These are phyloP conservation scores for Pseudogymnoascus sp. DNA, from an alignment of 2,329 filamentous ascomycete genomes.

Conservation along the genomic window DNA sequence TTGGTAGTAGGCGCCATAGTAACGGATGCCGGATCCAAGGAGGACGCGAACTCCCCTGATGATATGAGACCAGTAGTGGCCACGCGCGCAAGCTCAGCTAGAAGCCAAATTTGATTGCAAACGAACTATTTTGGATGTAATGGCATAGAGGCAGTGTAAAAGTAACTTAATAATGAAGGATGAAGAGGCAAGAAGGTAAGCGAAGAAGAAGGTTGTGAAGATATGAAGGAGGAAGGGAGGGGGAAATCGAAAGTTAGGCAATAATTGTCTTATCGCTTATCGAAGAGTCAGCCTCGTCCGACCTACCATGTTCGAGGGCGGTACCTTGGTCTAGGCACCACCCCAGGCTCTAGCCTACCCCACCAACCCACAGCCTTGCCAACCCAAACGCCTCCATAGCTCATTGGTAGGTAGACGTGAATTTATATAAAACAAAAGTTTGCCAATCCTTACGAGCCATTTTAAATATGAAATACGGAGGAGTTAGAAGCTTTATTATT, in stretches of 20 bases:
- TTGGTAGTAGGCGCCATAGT: neutral
- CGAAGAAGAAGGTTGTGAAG: neutral
- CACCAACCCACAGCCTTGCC: constrained; percentile 3
- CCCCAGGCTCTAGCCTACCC: neutral
- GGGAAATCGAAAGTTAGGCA: neutral
- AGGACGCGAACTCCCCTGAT: neutral
- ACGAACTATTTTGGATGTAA: neutral
- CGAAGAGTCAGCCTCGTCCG: constrained; percentile 1
- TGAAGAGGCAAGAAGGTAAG: constrained; percentile 1
- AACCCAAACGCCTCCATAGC: neutral
- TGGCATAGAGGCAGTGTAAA: neutral
- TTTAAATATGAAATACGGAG: neutral
- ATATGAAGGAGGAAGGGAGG: constrained; percentile 1
- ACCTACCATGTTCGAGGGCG: neutral
- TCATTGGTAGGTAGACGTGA: neutral
- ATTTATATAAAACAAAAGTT: neutral
- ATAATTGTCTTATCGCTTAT: constrained; percentile 11
- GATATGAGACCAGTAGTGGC: neutral
- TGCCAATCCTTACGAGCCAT: neutral
- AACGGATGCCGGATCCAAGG: neutral
- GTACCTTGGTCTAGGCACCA: constrained; percentile 1
- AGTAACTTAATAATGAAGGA: neutral
- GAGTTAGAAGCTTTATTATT: neutral
- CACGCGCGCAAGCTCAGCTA: neutral
- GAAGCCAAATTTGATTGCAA: neutral